Conservation (phyloP, 1,284 basidiomycete genomes). For the Wallemia mellicola region DNA sequence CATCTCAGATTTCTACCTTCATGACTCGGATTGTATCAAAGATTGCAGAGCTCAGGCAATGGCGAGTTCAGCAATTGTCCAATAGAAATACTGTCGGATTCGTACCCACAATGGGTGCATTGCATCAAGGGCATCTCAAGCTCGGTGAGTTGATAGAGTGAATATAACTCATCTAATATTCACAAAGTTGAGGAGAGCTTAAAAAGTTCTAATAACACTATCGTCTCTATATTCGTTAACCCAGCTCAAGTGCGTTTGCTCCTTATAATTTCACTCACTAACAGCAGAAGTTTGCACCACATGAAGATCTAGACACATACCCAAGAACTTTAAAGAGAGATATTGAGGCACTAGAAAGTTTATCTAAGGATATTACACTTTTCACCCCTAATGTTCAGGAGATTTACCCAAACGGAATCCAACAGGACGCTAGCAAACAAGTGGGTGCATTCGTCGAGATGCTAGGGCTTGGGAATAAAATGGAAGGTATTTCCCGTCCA, state of each 20-base stretch:
- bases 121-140: conserved; percentile 73
- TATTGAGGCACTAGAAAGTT: conserved; percentile 25
- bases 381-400: conserved; percentile 45
- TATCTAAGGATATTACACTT: conserved; percentile 26
- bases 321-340: conserved; percentile 38
- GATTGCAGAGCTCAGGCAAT: conserved; percentile 29
- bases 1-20: background rate
- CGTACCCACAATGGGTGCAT: conserved; percentile 87
- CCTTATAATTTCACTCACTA: background rate
- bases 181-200: conserved; percentile 28
- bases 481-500: conserved; percentile 59
- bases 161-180: background rate
- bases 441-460: conserved; percentile 74
- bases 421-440: conserved; percentile 42
- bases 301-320: conserved; percentile 73
- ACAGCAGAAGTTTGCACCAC: conserved; percentile 47
- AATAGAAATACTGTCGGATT: conserved; percentile 47
- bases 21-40: background rate
- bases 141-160: conserved; percentile 28
- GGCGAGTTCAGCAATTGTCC: conserved; percentile 35
- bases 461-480: conserved; percentile 51
- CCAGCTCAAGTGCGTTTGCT: conserved; percentile 29
- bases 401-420: conserved; percentile 71
- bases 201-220: conserved; percentile 47
- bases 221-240: conserved; percentile 90